These are phyloP conservation scores for Russula brevipes DNA, from an alignment of 768 basidiomycete species.

Conservation along the genomic window DNA sequence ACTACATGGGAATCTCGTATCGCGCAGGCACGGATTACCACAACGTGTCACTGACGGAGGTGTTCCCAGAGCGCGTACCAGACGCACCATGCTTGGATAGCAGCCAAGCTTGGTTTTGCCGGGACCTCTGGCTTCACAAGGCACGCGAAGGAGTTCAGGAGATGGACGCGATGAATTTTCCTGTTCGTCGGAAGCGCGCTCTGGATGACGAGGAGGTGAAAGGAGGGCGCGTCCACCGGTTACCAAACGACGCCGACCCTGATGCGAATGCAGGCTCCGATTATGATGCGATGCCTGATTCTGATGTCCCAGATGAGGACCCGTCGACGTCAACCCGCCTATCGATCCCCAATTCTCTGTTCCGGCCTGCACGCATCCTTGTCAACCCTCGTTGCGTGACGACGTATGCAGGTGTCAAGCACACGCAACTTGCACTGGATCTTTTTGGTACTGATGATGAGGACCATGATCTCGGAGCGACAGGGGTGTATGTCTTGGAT, in stretches of 20 bases:
- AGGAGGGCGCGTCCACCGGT: conserved; percentile 30
- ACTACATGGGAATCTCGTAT: conserved; percentile 86
- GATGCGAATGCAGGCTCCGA: conserved; percentile 85
- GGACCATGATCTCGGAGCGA: conserved; percentile 44
- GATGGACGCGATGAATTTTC: conserved; percentile 30
- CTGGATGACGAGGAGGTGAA: conserved; percentile 30
- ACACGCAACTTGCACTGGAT: conserved; percentile 92
- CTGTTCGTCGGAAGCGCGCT: conserved; percentile 30
- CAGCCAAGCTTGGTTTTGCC: conserved; percentile 96
- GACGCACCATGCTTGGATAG: conserved; percentile 92
- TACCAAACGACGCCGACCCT: conserved; percentile 41
- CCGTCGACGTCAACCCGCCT: conserved; percentile 33
- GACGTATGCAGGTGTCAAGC: conserved; percentile 95
- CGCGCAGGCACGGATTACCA: conserved; percentile 77
- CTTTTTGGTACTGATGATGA: conserved; percentile 78
- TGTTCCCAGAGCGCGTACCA: conserved; percentile 51
- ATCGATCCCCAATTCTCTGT: conserved; percentile 81
- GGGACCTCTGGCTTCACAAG: conserved; percentile 92
- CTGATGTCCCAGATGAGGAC: conserved; percentile 39
- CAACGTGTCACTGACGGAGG: conserved; percentile 63
- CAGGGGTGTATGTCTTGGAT: conserved; percentile 77
- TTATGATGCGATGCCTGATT: conserved; percentile 79
- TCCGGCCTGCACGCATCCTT: conserved; percentile 83
- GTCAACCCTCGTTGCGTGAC: conserved; percentile 97
- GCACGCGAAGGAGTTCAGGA: conserved; percentile 73